Conservation (phyloP, 495 filamentous ascomycete genomes). For the Usnea hakonensis region DNA sequence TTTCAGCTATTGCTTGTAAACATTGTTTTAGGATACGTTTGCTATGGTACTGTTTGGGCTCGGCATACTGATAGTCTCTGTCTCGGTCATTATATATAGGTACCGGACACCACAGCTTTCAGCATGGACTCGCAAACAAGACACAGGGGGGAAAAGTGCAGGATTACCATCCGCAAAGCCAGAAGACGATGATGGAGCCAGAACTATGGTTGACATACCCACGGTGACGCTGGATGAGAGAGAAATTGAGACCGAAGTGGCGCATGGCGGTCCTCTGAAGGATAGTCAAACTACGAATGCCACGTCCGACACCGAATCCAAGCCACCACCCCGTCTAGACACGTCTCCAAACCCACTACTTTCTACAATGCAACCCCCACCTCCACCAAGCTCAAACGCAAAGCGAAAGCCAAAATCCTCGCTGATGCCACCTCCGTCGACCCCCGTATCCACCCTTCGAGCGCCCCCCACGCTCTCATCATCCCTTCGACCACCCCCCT, state of each 20-base stretch:
- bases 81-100: conserved; percentile 14
- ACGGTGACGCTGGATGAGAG: neutral
- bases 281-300: neutral
- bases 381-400: neutral
- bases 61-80: conserved; percentile 8
- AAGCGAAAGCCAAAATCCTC: conserved; percentile 1
- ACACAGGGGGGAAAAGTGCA: neutral
- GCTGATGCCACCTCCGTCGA: conserved; percentile 25
- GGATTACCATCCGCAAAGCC: neutral
- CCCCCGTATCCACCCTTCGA: conserved; percentile 20
- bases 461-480: conserved; percentile 26
- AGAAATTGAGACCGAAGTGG: neutral
- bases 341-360: neutral
- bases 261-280: neutral
- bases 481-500: conserved; percentile 28
- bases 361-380: neutral
- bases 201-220: neutral
- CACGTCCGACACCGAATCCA: neutral
- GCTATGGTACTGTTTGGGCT: conserved; percentile 15
- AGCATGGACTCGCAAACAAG: conserved; percentile 3
- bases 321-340: neutral
- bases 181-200: neutral
- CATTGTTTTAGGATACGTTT: neutral
- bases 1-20: neutral
- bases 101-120: neutral